These are phyloP conservation scores for Rusavskia elegans DNA, from an alignment of 495 filamentous ascomycete genomes.

Conservation along the genomic window DNA sequence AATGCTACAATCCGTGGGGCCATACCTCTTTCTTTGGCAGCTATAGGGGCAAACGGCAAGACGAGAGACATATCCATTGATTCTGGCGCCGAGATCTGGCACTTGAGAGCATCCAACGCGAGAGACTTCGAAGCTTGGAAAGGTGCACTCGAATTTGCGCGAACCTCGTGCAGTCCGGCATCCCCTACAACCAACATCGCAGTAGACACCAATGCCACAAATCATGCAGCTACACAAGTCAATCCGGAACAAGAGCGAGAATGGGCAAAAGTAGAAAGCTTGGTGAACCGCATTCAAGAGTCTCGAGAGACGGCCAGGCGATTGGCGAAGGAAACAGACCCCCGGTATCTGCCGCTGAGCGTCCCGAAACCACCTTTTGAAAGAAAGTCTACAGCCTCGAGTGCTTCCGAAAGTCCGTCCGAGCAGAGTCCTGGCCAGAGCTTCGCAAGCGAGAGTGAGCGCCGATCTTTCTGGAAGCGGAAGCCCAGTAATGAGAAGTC, in stretches of 20 bases:
- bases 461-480: constrained; percentile 75
- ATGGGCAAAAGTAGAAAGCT: constrained; percentile 68
- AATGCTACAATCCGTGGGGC: constrained; percentile 81
- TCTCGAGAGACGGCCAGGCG: constrained; percentile 75
- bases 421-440: constrained; percentile 19
- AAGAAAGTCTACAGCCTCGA: constrained; percentile 9
- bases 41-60: constrained; percentile 72
- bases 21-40: constrained; percentile 80
- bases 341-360: constrained; percentile 32
- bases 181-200: constrained; percentile 5
- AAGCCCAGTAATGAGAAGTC: constrained; percentile 44
- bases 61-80: constrained; percentile 89
- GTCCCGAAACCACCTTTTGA: constrained; percentile 1
- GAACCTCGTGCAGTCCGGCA: constrained; percentile 15
- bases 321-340: constrained; percentile 67
- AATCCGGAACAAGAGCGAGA: constrained; percentile 51
- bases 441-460: constrained; percentile 28
- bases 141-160: constrained; percentile 51
- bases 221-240: constrained; percentile 10
- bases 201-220: constrained; percentile 12
- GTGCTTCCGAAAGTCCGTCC: constrained; percentile 10
- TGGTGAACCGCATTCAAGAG: constrained; percentile 71
- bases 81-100: constrained; percentile 94
- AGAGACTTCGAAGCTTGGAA: constrained; percentile 83
- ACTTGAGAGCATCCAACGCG: constrained; percentile 66